Base-by-base conservation (phyloP, 257 asterid species). In the Scutellaria galericulata region DNA sequence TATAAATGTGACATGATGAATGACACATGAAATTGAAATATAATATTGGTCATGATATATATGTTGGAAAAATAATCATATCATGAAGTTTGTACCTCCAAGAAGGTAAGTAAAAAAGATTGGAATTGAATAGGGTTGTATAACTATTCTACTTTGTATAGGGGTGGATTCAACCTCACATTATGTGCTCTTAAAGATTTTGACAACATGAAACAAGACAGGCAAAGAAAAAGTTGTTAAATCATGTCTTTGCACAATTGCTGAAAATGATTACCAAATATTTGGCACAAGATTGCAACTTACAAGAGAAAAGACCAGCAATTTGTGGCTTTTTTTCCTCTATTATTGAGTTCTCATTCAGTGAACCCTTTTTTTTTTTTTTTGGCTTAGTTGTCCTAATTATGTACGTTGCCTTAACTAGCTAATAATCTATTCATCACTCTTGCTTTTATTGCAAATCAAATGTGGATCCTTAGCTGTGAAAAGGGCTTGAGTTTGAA, bases 261-360 rank as follows among this genome's bases (percentile, higher is more conserved):
- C 7, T 27, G 27, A 64, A 70, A 27, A 72, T 18, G 22, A 24
- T 22, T 70, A 22, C 64, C 75, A 54, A 70, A 76, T 70, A 45
- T 45, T 54, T 18, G 80, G 73, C n/a, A 41, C 51, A 41, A 45
- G 59, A 53, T 45, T 45, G n/a, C 62, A 62, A 51, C 45, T 45
- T 45, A 22, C 62, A 62, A 51, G 40, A 50, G 52, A 67, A 60
- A 73, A 45, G 64, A 65, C 64, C 44, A 59, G 52, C 72, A 67
- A 44, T 71, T 41, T 56, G 22, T 10, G 61, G 50, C 59, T 10
- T 60, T 41, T 41, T 48, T 60, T 15, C 57, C 79, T 78, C 79
- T 20, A 78, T 73, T 67, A 73, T 77, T 72, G 75, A 77, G 60
- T 9, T 58, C 46, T 48, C 63, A 55, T 13, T 35, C 14, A 18